Conservation (phyloP, 148 eudicot species). For the Simmondsia chinensis region DNA sequence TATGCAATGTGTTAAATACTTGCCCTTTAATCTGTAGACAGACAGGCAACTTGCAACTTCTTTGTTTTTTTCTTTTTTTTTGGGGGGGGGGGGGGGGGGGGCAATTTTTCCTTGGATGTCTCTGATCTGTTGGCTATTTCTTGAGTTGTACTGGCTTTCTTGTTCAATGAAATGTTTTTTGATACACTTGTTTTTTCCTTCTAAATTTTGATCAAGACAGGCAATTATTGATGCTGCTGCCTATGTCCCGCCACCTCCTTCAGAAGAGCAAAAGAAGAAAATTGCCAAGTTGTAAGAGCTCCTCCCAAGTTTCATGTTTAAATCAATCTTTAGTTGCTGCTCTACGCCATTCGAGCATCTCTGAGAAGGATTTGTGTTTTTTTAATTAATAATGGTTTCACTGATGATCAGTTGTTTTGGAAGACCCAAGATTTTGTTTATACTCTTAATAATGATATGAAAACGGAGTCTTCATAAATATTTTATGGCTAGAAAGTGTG, state of each 20-base stretch:
- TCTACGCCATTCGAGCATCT: not conserved
- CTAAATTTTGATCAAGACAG: constrained; percentile 28
- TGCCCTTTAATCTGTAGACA: no score
- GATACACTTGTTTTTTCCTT: not conserved
- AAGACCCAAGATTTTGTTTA: not conserved
- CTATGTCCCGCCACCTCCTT: constrained; percentile 93
- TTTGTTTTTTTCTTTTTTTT: no score
- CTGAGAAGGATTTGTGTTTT: not conserved
- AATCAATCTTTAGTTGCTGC: not conserved
- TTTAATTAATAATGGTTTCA: no score
- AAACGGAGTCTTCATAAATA: no score
- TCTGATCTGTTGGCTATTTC: no score
- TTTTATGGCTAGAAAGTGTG: no score
- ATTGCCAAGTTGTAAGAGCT: constrained; percentile 62
- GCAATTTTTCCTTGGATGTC: no score
- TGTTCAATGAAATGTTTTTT: constrained; percentile 8
- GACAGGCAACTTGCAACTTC: no score
- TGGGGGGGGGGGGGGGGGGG: no score
- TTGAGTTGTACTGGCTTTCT: not conserved
- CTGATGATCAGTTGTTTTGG: no score
- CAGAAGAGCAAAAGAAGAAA: constrained; percentile 78
- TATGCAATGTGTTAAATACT: no score
- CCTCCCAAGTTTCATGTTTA: not conserved
- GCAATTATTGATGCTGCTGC: constrained; percentile 88
- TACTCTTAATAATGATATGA: no score